phyloP scores from a whole-genome alignment of 2,329 filamentous ascomycete genomes.

The Hypoxylon sp. region DNA sequence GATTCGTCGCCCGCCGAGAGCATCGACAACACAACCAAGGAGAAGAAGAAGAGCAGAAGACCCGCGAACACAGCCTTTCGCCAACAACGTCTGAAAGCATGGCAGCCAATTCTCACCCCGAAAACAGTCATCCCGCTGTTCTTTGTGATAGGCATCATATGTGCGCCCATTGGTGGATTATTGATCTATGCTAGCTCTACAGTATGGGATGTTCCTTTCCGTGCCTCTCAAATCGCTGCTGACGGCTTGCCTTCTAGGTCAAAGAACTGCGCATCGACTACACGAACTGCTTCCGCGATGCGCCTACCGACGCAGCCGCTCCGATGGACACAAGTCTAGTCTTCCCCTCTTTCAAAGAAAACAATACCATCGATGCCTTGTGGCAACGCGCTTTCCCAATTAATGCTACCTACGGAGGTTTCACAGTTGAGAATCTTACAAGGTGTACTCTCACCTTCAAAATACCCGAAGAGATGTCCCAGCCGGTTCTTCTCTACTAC shows the following conservation, averaged over 20 bases:
- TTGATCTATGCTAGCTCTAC: conserved; percentile 87
- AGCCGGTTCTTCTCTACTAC: conserved; percentile 94
- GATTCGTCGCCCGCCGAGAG: conserved; percentile 67
- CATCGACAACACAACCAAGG: conserved; percentile 63
- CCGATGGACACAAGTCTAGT: conserved; percentile 72
- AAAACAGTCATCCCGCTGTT: conserved; percentile 80
- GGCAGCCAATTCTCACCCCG: conserved; percentile 97
- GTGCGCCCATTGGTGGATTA: conserved; percentile 91
- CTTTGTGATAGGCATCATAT: conserved; percentile 84
- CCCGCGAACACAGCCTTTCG: conserved; percentile 97
- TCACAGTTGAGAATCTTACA: conserved; percentile 44
- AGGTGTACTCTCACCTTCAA: conserved; percentile 82
- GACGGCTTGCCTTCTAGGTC: conserved; percentile 68
- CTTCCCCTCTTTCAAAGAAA: conserved; percentile 77
- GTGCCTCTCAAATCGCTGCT: conserved; percentile 26
- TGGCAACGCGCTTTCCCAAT: conserved; percentile 57
- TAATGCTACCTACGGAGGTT: conserved; percentile 55
- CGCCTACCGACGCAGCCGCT: conserved; percentile 59
- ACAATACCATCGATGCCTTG: conserved; percentile 56
- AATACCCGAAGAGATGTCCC: conserved; percentile 82
- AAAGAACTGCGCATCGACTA: conserved; percentile 95
- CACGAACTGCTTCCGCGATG: conserved; percentile 77
- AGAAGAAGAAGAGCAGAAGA: conserved; percentile 92
- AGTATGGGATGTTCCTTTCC: conserved; percentile 62
- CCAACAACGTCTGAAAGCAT: conserved; percentile 97